phyloP scores from a whole-genome alignment of 129 eudicot species.

The Mikania micrantha region DNA sequence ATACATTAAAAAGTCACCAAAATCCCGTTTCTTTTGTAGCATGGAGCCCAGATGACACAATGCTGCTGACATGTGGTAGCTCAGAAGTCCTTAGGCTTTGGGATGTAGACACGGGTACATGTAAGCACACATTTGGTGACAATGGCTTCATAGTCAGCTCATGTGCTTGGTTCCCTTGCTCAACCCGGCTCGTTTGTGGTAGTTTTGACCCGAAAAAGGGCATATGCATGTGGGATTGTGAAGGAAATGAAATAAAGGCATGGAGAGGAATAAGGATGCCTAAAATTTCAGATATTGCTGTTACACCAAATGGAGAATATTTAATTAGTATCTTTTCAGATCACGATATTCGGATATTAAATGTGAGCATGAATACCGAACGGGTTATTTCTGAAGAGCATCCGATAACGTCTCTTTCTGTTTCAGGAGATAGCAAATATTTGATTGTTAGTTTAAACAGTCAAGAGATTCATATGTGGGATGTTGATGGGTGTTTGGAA shows the following conservation, averaged over 20 bases:
- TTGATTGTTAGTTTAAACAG: constrained; percentile 73
- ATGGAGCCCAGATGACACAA: constrained; percentile 95
- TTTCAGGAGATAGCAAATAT: constrained; percentile 64
- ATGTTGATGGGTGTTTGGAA: constrained; percentile 53
- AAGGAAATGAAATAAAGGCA: constrained; percentile 71
- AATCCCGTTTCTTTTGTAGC: constrained; percentile 78
- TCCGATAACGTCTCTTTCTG: constrained; percentile 67
- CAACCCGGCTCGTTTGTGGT: constrained; percentile 73
- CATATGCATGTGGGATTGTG: constrained; percentile 84
- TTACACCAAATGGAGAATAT: constrained; percentile 73
- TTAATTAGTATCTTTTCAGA: constrained; percentile 66
- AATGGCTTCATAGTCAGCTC: constrained; percentile 63
- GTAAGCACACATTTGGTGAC: constrained; percentile 73
- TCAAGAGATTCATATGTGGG: constrained; percentile 97
- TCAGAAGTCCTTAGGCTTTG: constrained; percentile 76
- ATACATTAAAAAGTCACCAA: constrained; percentile 62
- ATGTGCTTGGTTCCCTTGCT: constrained; percentile 95
- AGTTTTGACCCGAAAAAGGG: constrained; percentile 80
- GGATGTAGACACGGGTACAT: constrained; percentile 83
- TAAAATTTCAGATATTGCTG: constrained; percentile 75
- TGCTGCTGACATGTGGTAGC: constrained; percentile 84
- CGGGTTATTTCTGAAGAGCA: constrained; percentile 73
- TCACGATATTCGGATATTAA: constrained; percentile 62
- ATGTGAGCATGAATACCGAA: constrained; percentile 57
- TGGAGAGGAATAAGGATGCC: constrained; percentile 95